phyloP scores from a whole-genome alignment of 495 filamentous ascomycete species.

The Penicillium canariense region DNA sequence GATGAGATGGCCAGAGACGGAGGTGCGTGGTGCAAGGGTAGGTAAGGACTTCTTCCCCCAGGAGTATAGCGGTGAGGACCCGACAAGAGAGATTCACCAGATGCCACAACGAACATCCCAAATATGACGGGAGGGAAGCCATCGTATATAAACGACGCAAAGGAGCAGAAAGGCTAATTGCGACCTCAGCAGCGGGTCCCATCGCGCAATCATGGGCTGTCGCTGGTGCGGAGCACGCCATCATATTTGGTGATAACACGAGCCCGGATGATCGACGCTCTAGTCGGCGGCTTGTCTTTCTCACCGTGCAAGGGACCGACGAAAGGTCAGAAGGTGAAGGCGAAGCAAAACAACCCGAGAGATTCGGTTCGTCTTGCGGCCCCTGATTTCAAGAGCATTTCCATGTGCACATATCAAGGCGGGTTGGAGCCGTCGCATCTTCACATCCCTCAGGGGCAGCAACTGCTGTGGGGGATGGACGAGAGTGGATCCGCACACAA shows the following conservation, averaged over 20 bases:
- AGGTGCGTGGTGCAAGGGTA: background rate
- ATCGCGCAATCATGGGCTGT: slow-evolving; percentile 22
- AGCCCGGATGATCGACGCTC: slow-evolving; percentile 13
- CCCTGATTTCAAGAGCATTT: background rate
- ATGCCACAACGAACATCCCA: background rate
- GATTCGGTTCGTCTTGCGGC: too few species aligned
- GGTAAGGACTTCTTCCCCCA: background rate
- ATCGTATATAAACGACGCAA: slow-evolving; percentile 10
- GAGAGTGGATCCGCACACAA: slow-evolving; percentile 15
- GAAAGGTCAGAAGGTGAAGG: too few species aligned
- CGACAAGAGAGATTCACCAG: background rate
- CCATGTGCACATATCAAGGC: background rate
- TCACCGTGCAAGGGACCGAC: too few species aligned
- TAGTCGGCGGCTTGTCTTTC: background rate
- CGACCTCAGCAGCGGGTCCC: slow-evolving; percentile 7
- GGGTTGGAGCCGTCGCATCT: background rate
- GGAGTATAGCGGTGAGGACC: background rate
- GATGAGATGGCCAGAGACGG: background rate
- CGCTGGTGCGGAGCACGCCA: slow-evolving; percentile 24
- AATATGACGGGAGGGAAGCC: background rate
- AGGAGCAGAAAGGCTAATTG: background rate
- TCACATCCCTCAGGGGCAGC: background rate
- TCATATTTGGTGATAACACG: slow-evolving; percentile 18
- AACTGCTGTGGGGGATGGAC: background rate
- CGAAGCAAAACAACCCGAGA: too few species aligned